Conservation (phyloP, 331 rosid species). For the Phaseolus coccineus region DNA sequence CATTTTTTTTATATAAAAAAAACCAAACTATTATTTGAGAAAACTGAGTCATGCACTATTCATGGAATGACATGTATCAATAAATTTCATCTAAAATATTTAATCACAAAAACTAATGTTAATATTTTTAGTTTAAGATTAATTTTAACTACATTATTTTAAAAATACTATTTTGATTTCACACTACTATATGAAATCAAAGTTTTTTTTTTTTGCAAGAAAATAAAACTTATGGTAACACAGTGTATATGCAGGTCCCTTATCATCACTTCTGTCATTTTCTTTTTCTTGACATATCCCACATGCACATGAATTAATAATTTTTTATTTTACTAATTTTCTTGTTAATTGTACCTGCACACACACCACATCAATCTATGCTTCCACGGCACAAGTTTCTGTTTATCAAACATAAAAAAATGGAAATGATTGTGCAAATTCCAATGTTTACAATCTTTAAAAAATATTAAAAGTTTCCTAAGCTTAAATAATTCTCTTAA, state of each 20-base stretch:
- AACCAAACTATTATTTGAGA: too few species aligned
- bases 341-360: constrained; percentile 1
- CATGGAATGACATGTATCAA: too few species aligned
- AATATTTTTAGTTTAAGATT: too few species aligned
- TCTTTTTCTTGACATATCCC: not conserved
- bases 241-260: not conserved
- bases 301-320: not conserved
- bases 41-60: too few species aligned
- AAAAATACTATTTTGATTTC: too few species aligned
- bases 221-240: not conserved
- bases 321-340: not conserved
- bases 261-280: not conserved
- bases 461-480: not conserved
- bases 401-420: not conserved
- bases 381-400: constrained; percentile 19
- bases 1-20: too few species aligned
- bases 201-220: too few species aligned
- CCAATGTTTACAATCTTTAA: not conserved
- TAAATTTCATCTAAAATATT: too few species aligned
- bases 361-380: not conserved
- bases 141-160: too few species aligned
- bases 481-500: constrained; percentile 24
- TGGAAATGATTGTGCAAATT: not conserved
- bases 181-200: too few species aligned
- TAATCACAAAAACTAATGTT: too few species aligned